Percentiles rank a stretch among this genome's conserved stretches.
Conservation (phyloP, 805 yeast species). For the Cephaloascus fragrans region DNA sequence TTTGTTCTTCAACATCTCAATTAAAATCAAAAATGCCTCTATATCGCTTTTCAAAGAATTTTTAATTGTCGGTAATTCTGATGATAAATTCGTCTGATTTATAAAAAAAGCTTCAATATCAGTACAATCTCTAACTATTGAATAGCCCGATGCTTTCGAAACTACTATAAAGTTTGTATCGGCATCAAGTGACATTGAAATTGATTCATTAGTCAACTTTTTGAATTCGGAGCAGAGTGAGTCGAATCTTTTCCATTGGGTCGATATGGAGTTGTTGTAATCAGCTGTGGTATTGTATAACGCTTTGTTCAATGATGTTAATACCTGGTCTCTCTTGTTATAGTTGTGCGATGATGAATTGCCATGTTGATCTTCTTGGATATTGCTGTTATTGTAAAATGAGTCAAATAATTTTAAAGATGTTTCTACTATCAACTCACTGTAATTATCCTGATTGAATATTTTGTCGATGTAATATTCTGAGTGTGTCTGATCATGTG, state of each 20-base stretch:
- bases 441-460: slow-evolving; percentile 40
- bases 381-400: slow-evolving; percentile 20
- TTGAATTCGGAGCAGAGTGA: slow-evolving; percentile 65
- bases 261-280: slow-evolving; percentile 5
- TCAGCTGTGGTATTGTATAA: neutral
- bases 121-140: slow-evolving; percentile 22
- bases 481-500: slow-evolving; percentile 11
- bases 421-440: slow-evolving; percentile 37
- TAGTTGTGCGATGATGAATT: no score
- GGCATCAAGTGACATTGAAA: slow-evolving; percentile 35
- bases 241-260: slow-evolving; percentile 62
- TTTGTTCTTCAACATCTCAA: neutral
- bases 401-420: slow-evolving; percentile 41
- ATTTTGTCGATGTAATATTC: slow-evolving; percentile 35
- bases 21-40: neutral
- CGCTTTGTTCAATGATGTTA: neutral
- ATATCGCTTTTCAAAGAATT: neutral
- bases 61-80: neutral
- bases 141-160: slow-evolving; percentile 21
- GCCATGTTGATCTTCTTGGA: neutral
- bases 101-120: slow-evolving; percentile 19
- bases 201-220: slow-evolving; percentile 49
- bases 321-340: neutral
- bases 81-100: slow-evolving; percentile 5
- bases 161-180: slow-evolving; percentile 15